Base-by-base conservation (phyloP, 73 alveolate genomes). In the Diophrys sp. region DNA sequence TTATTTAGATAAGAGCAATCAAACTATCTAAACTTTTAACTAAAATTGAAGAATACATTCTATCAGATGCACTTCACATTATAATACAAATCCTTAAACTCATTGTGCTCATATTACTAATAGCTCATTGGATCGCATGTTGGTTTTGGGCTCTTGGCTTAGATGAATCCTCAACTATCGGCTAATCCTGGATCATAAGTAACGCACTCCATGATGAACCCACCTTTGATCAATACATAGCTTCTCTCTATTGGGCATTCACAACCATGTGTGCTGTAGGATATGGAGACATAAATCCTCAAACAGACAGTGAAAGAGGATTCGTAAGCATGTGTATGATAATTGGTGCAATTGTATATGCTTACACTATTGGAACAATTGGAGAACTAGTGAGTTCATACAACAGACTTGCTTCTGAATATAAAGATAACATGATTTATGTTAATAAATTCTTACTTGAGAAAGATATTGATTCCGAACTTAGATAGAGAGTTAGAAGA, bases 261-360 rank as follows among this genome's bases (percentile, higher is more conserved):
- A 72, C 92, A 18, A 88, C 95, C 56, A 93, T 93, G 96, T 78
- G 89, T 0, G 88, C 98, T 0, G 94, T 93, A 18, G 98, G 98
- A 18, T 93, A 88, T 67, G 95, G 95, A 0, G 92, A 88, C 53
- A 74, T 88, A 1, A n/a, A 78, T 2, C 93, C 95, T 28, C 24
- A 34, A 11, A 84, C 95, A 11, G 62, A 66, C 74, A 24, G 31
- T 25, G 95, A 88, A 67, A 84, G 62, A 75, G 29, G 84, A 70
- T 88, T 67, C 70, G 95, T 85, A 18, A 88, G 78, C 79, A 54
- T 73, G 29, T 34, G 81, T 2, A 88, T 84, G 93, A 32, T 83
- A 18, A 32, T 88, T 0, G 88, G 90, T 18, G 55, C 90, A 26
- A 91, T 91, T 5, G 85, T 88, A 29, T 77, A 74, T 53, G 92